Evolutionary conservation across 805 yeast species (phyloP).

Genomic region (Lipomyces anomalus): DNA sequence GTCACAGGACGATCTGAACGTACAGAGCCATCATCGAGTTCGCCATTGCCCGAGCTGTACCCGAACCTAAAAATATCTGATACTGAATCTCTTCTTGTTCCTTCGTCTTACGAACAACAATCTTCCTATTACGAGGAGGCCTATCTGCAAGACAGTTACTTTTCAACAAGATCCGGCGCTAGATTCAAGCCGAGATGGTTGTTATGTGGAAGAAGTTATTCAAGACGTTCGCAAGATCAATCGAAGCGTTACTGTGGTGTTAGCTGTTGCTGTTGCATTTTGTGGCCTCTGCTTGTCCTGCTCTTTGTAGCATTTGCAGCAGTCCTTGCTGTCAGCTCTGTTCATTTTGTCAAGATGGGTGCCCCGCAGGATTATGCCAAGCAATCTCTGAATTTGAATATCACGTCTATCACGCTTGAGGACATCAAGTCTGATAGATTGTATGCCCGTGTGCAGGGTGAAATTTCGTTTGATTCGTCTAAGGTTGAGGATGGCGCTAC

Average conservation of each 20-base stretch:
- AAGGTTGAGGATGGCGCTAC: constrained; percentile 15
- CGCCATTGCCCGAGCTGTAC: too few species aligned
- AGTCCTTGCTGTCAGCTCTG: constrained; percentile 6
- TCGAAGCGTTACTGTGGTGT: not conserved
- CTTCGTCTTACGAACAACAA: too few species aligned
- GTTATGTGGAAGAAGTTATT: too few species aligned
- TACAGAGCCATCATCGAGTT: too few species aligned
- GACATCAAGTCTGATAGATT: constrained; percentile 15
- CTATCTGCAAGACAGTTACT: too few species aligned
- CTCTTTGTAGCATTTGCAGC: constrained; percentile 2
- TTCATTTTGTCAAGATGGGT: constrained; percentile 5
- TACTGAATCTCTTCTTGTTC: too few species aligned
- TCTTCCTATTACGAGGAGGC: too few species aligned
- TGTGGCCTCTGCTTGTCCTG: not conserved
- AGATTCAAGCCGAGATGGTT: too few species aligned
- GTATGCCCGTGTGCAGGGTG: constrained; percentile 15
- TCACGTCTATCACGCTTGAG: constrained; percentile 12
- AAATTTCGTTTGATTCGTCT: constrained; percentile 19
- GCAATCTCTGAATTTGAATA: constrained; percentile 16
- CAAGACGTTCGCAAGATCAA: too few species aligned
- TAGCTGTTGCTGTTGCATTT: not conserved
- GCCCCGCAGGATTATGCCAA: constrained; percentile 18
- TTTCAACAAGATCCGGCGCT: too few species aligned
- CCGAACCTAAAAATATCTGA: too few species aligned
- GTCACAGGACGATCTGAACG: too few species aligned